Base-by-base conservation (phyloP, 441 rosid species). In the Syzygium syzygioides region DNA sequence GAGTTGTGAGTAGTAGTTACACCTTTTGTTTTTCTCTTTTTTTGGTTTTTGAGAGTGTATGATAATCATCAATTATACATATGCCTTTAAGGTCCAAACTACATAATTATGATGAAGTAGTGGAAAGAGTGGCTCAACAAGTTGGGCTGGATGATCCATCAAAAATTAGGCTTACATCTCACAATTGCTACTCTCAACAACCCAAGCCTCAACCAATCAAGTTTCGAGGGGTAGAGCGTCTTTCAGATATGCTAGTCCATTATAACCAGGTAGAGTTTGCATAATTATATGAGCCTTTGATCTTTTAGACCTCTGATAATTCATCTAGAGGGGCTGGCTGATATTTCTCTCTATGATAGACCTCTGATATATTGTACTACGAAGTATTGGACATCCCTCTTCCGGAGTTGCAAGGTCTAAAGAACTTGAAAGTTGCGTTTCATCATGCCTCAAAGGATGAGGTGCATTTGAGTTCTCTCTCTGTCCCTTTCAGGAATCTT, bases 321-420 rank as follows among this genome's bases (percentile, higher is more conserved):
- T 60, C 11, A 87, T 60, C 15, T 66, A 55, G 88, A 30, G 34
- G 30, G 71, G 88, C 48, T 92, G 25, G 32, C 89, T 91, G 76
- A 89, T 56, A 54, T 56, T 62, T 52, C 71, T 87, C 66, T 55
- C 90, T 91, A 86, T 90, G 86, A 86, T 97, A 98, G 99, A 95
- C 96, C 71, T 94, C 97, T 87, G 99, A 98, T 91, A 96, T 97
- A 87, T 92, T 98, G 93, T 98, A 98, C 88, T 98, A 95, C 90
- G 99, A 98, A 94, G 97, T 98, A 85, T 90, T 98, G 96, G 99
- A 96, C 92, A 95, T 98, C 89, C 99, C 99, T 92, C 96, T 98
- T 83, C 99, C 99, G 50, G 99, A 98, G 92, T 91, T 98, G 92
- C 99, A 97, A 95, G 99, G 98, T 86, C 92, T 98, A 64, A 97